A percentile compares a stretch with the other conserved stretches of the same genome.
phyloP scores from a whole-genome alignment of 345 rosid genomes.

The Lumnitzera racemosa region DNA sequence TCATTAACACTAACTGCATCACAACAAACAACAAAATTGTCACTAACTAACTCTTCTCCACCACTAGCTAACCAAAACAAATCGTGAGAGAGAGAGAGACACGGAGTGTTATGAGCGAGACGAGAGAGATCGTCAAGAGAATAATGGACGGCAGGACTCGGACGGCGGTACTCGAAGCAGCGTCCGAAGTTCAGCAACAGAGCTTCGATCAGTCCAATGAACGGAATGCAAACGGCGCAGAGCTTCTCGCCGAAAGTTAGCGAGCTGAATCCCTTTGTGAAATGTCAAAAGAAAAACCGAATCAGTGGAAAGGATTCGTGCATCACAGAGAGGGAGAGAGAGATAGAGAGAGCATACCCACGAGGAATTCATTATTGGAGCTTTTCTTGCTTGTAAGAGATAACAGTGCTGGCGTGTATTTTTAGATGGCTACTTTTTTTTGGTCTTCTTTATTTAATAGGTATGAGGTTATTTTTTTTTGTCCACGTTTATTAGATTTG shows the following conservation, averaged over 20 bases:
- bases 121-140: constrained; percentile 24
- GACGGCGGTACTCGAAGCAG: constrained; percentile 24
- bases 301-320: too few species aligned
- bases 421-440: too few species aligned
- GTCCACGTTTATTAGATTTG: too few species aligned
- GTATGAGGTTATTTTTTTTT: too few species aligned
- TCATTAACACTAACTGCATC: constrained; percentile 54
- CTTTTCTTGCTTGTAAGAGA: too few species aligned
- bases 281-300: too few species aligned
- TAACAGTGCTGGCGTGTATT: too few species aligned
- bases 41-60: constrained; percentile 3
- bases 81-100: constrained; percentile 8
- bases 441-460: too few species aligned
- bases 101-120: constrained; percentile 19
- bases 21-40: background rate
- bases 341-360: too few species aligned
- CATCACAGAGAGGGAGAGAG: too few species aligned
- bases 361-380: too few species aligned
- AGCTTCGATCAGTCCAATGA: constrained; percentile 18
- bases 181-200: constrained; percentile 16
- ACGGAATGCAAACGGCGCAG: constrained; percentile 26
- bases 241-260: constrained; percentile 18
- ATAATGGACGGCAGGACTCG: constrained; percentile 14
- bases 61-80: background rate
- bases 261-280: constrained; percentile 18